A percentile compares a stretch with the other conserved stretches of the same genome.
These are phyloP conservation scores for Thuidium tamariscinum DNA, from an alignment of 225 moss, liverwort and hornwort species.

Conservation along the genomic window DNA sequence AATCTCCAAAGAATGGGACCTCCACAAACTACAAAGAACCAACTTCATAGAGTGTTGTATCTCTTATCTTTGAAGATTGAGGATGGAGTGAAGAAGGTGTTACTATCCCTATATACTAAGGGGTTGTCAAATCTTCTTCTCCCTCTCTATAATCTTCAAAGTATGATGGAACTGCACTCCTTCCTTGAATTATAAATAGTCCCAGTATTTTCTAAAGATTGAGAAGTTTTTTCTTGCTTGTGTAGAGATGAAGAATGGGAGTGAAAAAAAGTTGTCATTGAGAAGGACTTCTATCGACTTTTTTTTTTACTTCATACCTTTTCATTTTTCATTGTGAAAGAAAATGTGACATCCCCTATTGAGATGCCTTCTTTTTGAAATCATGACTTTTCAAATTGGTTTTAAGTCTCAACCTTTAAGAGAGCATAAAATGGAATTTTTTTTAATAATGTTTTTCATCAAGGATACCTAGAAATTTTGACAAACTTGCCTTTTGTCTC, in stretches of 20 bases:
- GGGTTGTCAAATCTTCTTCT: neutral
- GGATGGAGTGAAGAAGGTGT: too few species aligned
- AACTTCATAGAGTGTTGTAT: too few species aligned
- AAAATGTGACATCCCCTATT: neutral
- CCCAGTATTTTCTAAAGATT: neutral
- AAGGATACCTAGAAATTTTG: fast-evolving
- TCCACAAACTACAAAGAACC: too few species aligned
- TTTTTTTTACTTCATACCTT: neutral
- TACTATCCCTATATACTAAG: too few species aligned
- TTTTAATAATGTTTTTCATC: fast-evolving
- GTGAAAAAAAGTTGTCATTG: neutral
- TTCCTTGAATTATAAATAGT: neutral
- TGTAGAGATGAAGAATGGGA: fast-evolving
- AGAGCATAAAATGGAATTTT: too few species aligned
- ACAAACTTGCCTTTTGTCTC: neutral
- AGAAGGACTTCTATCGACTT: neutral
- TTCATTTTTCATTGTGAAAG: neutral
- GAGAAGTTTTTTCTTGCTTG: neutral
- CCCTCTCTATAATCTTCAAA: neutral
- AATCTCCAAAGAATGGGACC: too few species aligned
- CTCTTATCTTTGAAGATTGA: too few species aligned
- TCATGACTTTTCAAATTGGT: neutral
- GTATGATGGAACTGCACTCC: fast-evolving
- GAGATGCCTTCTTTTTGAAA: neutral
- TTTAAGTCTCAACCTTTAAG: too few species aligned